phyloP scores from a whole-genome alignment of 225 moss, liverwort and hornwort species.

The Marchantia paleacea region DNA sequence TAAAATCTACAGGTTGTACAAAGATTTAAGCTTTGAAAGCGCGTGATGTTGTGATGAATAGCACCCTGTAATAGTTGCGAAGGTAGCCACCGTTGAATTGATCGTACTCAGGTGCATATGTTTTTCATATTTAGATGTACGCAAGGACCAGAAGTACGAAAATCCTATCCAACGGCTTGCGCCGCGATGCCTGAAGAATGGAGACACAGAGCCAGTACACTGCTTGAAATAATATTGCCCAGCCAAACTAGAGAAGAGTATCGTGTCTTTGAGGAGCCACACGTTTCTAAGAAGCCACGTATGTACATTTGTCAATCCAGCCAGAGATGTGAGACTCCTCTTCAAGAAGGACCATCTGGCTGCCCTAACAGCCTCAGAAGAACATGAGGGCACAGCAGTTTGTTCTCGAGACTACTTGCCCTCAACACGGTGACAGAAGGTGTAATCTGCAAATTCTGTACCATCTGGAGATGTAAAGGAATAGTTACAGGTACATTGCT shows the following conservation, averaged over 20 bases:
- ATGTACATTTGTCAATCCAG: not conserved
- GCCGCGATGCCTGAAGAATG: not conserved
- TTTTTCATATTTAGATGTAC: not conserved
- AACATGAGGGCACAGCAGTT: not conserved
- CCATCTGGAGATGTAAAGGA: not conserved
- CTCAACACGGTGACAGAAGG: not conserved
- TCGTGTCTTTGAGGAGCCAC: not conserved
- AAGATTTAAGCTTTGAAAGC: not conserved
- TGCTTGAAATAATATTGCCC: not conserved
- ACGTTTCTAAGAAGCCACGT: not conserved
- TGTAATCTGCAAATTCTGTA: not conserved
- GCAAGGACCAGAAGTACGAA: not conserved
- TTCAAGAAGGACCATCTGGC: not conserved
- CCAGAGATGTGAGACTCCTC: not conserved
- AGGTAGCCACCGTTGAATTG: not conserved
- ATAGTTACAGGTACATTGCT: slow-evolving; percentile 60
- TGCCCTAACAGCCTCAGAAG: not conserved
- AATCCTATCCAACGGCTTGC: not conserved
- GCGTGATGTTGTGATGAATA: not conserved
- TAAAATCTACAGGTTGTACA: not conserved
- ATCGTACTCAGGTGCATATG: not conserved
- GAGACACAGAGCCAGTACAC: not conserved
- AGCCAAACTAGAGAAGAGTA: not conserved
- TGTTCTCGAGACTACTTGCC: not conserved
- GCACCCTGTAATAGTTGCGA: not conserved